Percentiles rank a stretch among this genome's conserved stretches.
phyloP scores from a whole-genome alignment of 768 basidiomycete genomes.

The Tubosaeta brunneosetosa region DNA sequence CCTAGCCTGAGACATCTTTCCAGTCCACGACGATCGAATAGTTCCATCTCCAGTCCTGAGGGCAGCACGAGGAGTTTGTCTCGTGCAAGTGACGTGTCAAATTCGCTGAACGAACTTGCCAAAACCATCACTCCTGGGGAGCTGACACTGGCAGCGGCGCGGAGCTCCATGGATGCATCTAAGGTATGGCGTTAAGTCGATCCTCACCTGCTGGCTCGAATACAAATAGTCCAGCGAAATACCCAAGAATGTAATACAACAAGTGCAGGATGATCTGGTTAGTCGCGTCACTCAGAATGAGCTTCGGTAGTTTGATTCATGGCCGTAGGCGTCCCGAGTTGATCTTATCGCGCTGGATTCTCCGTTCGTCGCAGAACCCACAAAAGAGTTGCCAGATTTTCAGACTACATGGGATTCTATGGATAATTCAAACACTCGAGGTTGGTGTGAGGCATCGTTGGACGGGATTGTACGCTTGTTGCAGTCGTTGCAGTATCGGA shows the following conservation, averaged over 20 bases:
- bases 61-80: constrained; percentile 31
- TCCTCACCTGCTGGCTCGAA: constrained; percentile 1
- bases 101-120: constrained; percentile 23
- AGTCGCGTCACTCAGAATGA: constrained; percentile 2
- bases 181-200: constrained; percentile 18
- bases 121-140: constrained; percentile 31
- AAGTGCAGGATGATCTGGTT: constrained; percentile 19
- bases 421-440: constrained; percentile 45
- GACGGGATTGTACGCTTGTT: constrained; percentile 52
- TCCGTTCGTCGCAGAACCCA: constrained; percentile 53
- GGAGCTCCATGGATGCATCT: constrained; percentile 7
- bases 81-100: constrained; percentile 18
- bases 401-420: constrained; percentile 53
- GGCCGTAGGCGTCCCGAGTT: constrained; percentile 30
- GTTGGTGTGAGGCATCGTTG: constrained; percentile 63
- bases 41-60: constrained; percentile 35
- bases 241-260: not conserved
- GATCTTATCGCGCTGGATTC: constrained; percentile 77
- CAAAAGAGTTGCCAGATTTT: constrained; percentile 40
- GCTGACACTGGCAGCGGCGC: constrained; percentile 24
- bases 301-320: constrained; percentile 10
- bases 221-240: constrained; percentile 9
- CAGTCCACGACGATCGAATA: constrained; percentile 29
- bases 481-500: constrained; percentile 41
- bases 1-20: constrained; percentile 39